Percentiles rank a stretch among this genome's conserved stretches.
phyloP scores from a whole-genome alignment of 2,329 filamentous ascomycete genomes.

The Cytospora leucostoma region DNA sequence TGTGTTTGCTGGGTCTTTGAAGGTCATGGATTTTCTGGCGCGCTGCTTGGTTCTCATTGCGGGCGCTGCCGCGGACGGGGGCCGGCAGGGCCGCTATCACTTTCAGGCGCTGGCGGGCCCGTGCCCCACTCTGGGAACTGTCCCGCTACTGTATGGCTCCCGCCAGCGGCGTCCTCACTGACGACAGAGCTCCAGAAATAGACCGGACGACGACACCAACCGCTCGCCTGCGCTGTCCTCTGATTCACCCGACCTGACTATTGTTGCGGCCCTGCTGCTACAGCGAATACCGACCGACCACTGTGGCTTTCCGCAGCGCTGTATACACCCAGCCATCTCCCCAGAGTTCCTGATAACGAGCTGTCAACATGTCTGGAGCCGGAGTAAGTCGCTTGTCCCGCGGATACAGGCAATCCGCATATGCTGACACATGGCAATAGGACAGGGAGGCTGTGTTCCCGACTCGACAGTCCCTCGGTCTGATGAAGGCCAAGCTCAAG shows the following conservation, averaged over 20 bases:
- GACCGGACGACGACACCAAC: neutral
- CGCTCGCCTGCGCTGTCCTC: neutral
- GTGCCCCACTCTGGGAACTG: slow-evolving; percentile 15
- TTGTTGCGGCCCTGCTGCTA: neutral
- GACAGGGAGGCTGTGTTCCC: slow-evolving; percentile 96
- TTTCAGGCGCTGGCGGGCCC: slow-evolving; percentile 9
- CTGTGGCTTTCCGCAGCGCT: slow-evolving; percentile 12
- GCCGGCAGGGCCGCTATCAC: neutral
- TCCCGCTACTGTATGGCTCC: neutral
- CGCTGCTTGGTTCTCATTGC: slow-evolving; percentile 19
- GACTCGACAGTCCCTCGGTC: slow-evolving; percentile 90
- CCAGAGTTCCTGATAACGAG: slow-evolving; percentile 20
- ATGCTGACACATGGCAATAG: slow-evolving; percentile 46
- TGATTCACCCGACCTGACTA: neutral
- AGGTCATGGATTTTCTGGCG: slow-evolving; percentile 19
- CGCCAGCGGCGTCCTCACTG: slow-evolving; percentile 34
- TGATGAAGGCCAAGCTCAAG: slow-evolving; percentile 99
- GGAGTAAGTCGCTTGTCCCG: slow-evolving; percentile 36
- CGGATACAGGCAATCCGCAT: slow-evolving; percentile 5
- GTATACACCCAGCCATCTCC: neutral
- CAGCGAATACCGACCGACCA: neutral
- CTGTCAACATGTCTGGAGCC: slow-evolving; percentile 42
- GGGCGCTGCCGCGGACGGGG: slow-evolving; percentile 22
- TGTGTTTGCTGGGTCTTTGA: slow-evolving; percentile 3
- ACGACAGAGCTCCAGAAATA: slow-evolving; percentile 48